These are phyloP conservation scores for Fraxinus americana DNA, from an alignment of 257 asterid species.

Conservation along the genomic window DNA sequence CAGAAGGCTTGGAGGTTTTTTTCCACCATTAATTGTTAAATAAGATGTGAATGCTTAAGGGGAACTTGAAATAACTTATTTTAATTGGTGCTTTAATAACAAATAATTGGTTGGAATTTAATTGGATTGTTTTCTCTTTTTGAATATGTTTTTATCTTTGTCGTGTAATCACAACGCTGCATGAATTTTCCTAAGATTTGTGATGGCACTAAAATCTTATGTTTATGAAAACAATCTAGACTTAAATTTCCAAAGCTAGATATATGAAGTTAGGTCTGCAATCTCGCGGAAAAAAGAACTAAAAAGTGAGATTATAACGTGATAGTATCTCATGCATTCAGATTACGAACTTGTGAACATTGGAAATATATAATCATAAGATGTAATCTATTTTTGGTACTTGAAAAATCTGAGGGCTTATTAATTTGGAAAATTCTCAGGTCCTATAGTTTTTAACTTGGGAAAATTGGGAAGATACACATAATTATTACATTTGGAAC, in stretches of 20 bases:
- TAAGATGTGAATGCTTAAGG: not conserved
- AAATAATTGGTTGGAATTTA: not conserved
- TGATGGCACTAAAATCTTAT: not conserved
- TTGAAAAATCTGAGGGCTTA: not conserved
- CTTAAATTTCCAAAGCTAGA: not conserved
- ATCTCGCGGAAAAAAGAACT: not conserved
- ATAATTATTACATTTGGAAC: not conserved
- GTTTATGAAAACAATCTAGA: not conserved
- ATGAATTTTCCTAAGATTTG: not conserved
- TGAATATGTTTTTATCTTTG: not conserved
- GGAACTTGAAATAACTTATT: not conserved
- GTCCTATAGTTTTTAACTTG: not conserved
- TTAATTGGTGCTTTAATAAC: not conserved
- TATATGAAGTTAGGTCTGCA: not conserved
- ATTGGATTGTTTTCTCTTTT: not conserved
- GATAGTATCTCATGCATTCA: not conserved
- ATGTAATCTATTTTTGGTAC: not conserved
- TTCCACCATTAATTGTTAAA: not conserved
- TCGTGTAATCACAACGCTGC: not conserved
- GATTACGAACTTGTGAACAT: not conserved
- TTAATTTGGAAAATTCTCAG: not conserved
- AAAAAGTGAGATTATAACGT: not conserved
- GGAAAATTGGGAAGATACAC: not conserved
- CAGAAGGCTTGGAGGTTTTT: constrained; percentile 70
- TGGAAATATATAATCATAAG: not conserved